Conservation (phyloP, 1,284 basidiomycete genomes). For the Rhodotorula glutinis region DNA sequence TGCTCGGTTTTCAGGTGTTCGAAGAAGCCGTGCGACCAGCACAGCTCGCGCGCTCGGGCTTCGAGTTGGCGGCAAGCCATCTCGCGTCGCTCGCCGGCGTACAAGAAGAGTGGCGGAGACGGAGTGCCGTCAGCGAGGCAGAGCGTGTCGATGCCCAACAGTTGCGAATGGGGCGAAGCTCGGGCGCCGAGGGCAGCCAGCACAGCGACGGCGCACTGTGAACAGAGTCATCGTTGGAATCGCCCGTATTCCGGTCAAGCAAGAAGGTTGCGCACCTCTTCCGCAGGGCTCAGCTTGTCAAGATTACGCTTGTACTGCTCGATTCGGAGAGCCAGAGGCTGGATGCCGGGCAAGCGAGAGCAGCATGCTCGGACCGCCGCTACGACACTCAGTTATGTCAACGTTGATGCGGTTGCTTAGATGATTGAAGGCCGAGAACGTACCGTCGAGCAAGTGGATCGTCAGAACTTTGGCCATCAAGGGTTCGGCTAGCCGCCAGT, state of each 20-base stretch:
- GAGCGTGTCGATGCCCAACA: conserved; percentile 21
- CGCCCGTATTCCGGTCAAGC: not conserved
- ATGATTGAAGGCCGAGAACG: not conserved
- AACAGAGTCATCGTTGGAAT: not conserved
- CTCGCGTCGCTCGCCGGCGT: conserved; percentile 34
- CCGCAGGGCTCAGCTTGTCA: conserved; percentile 9
- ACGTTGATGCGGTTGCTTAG: too few species aligned
- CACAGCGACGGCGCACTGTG: conserved; percentile 28
- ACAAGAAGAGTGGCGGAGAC: conserved; percentile 22
- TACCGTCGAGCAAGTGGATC: conserved; percentile 28
- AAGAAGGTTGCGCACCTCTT: conserved; percentile 5
- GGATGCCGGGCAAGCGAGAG: conserved; percentile 22
- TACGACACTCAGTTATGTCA: not conserved
- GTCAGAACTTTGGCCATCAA: conserved; percentile 9
- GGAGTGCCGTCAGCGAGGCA: conserved; percentile 11
- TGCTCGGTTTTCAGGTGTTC: not conserved
- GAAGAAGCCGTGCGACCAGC: conserved; percentile 22
- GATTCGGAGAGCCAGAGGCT: conserved; percentile 21
- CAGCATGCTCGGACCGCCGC: conserved; percentile 28
- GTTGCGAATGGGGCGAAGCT: conserved; percentile 33
- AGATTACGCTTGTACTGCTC: conserved; percentile 12
- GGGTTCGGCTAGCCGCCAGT: conserved; percentile 3
- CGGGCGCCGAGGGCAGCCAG: conserved; percentile 35
- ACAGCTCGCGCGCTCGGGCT: conserved; percentile 21
- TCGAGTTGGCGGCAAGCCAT: conserved; percentile 33